phyloP scores from a whole-genome alignment of 2,329 filamentous ascomycete genomes.

The Ceratocystis eucalypticola region DNA sequence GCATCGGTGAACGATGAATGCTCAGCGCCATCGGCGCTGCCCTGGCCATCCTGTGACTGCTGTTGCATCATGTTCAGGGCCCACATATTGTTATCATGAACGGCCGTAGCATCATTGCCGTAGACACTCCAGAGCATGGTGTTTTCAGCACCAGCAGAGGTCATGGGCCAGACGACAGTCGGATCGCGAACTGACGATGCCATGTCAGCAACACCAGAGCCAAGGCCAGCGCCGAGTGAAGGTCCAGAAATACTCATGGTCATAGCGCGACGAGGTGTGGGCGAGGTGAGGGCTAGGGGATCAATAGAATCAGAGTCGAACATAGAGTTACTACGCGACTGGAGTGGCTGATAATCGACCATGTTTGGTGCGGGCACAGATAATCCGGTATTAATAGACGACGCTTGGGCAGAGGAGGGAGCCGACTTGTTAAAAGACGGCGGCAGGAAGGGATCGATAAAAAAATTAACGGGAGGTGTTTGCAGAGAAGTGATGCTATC shows the following conservation, averaged over 20 bases:
- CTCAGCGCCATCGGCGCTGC: not conserved
- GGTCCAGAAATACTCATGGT: not conserved
- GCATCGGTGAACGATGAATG: not conserved
- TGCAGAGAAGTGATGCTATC: not conserved
- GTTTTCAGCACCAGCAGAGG: not conserved
- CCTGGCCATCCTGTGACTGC: not conserved
- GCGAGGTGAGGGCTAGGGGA: not conserved
- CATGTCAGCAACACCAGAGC: not conserved
- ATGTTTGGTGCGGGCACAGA: not conserved
- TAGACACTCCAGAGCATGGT: not conserved
- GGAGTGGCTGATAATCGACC: not conserved
- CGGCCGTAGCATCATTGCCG: not conserved
- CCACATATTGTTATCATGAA: not conserved
- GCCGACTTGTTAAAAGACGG: not conserved
- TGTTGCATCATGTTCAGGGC: not conserved
- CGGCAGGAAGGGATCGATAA: not conserved
- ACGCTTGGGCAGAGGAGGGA: not conserved
- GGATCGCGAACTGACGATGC: not conserved
- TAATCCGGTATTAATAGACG: not conserved
- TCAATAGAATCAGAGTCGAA: not conserved
- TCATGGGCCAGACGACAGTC: not conserved
- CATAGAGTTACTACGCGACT: not conserved
- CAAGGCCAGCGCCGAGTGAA: not conserved
- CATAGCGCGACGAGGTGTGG: not conserved
- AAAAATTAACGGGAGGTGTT: not conserved